These are phyloP conservation scores for Hericium alpestre DNA, from an alignment of 768 basidiomycete genomes.

Conservation along the genomic window DNA sequence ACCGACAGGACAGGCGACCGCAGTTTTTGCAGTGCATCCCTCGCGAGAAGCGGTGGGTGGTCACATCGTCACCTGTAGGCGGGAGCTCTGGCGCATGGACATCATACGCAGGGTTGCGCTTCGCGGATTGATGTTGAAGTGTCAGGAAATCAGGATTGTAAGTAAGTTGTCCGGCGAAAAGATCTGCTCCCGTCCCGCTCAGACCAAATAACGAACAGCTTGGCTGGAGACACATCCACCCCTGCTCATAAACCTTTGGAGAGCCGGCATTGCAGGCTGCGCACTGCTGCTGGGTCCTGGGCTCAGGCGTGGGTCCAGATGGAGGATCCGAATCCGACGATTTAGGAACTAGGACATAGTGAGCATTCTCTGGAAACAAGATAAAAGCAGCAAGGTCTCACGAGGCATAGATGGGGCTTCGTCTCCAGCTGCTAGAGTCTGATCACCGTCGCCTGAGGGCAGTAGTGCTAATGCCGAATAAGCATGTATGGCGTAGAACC, in stretches of 20 bases:
- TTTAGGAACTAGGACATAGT: too few species aligned
- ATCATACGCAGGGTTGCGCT: conserved; percentile 27
- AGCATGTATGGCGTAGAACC: too few species aligned
- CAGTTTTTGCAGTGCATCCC: conserved; percentile 64
- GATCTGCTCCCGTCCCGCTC: conserved; percentile 8
- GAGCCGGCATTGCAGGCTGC: conserved; percentile 31
- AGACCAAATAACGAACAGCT: conserved; percentile 48
- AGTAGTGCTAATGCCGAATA: too few species aligned
- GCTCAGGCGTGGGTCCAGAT: neutral
- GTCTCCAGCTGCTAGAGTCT: too few species aligned
- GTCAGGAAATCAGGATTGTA: conserved; percentile 41
- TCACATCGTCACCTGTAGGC: conserved; percentile 22
- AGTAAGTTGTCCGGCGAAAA: conserved; percentile 26
- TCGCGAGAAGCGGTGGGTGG: conserved; percentile 44
- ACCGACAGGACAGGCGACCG: conserved; percentile 71
- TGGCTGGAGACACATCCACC: conserved; percentile 58
- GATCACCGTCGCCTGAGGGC: too few species aligned
- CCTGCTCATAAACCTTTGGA: conserved; percentile 41
- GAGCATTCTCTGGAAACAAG: too few species aligned
- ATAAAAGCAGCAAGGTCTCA: too few species aligned
- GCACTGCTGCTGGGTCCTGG: conserved; percentile 23
- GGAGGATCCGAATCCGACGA: neutral
- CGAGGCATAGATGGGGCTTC: too few species aligned
- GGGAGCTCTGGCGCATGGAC: conserved; percentile 25
- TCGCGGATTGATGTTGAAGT: conserved; percentile 13